A percentile compares a stretch with the other conserved stretches of the same genome.
Evolutionary conservation across 2,329 filamentous ascomycete genomes (phyloP).

Genomic region (Penicillium occitanis): DNA sequence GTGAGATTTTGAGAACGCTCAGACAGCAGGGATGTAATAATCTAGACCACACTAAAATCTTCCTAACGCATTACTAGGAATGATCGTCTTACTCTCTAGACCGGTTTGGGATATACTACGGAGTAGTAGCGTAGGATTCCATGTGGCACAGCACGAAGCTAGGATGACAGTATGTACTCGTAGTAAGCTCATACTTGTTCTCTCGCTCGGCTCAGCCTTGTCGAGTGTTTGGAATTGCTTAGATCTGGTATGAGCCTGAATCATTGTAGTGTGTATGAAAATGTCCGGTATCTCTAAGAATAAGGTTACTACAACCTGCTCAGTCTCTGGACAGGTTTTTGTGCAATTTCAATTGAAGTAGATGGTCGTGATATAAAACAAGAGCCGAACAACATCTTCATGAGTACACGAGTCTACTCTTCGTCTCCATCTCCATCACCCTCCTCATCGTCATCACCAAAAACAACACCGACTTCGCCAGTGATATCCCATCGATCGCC

Average conservation of each 20-base stretch:
- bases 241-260: background rate
- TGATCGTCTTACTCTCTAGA: background rate
- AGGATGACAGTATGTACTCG: background rate
- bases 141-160: background rate
- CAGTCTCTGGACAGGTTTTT: background rate
- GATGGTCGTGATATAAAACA: background rate
- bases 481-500: slow-evolving; percentile 93
- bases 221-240: background rate
- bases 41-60: background rate
- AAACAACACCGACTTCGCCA: slow-evolving; percentile 71
- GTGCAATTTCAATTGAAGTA: background rate
- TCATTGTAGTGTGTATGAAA: background rate
- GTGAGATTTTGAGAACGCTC: background rate
- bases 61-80: background rate
- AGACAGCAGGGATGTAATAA: background rate
- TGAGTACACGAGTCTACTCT: background rate
- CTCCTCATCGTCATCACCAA: slow-evolving; percentile 46
- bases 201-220: background rate
- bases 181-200: background rate
- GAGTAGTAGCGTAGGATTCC: background rate
- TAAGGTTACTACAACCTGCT: background rate
- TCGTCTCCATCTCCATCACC: background rate
- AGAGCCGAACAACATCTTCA: background rate
- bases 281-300: background rate
- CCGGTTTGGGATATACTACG: background rate